phyloP scores from a whole-genome alignment of 441 rosid genomes.

The Eruca vesicaria region DNA sequence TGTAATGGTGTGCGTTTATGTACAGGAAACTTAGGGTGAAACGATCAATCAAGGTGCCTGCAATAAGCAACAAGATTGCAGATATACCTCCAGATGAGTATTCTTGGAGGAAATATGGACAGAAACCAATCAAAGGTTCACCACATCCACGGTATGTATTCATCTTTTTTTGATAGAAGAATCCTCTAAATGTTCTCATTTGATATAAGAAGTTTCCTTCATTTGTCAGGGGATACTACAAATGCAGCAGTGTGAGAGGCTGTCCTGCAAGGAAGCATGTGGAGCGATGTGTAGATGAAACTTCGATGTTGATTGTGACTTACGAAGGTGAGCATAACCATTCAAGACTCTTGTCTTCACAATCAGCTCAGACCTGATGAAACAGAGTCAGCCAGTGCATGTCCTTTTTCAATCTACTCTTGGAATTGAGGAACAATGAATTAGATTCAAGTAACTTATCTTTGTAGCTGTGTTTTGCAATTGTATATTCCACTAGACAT shows the following conservation, averaged over 20 bases:
- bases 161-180: neutral
- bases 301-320: slow-evolving; percentile 52
- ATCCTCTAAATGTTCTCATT: neutral
- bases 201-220: neutral
- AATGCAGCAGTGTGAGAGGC: slow-evolving; percentile 70
- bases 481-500: slow-evolving; percentile 32
- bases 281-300: slow-evolving; percentile 53
- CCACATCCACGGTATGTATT: slow-evolving; percentile 53
- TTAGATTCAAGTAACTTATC: slow-evolving; percentile 11
- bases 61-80: slow-evolving; percentile 60
- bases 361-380: slow-evolving; percentile 56
- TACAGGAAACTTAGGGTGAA: slow-evolving; percentile 48
- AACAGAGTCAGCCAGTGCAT: neutral
- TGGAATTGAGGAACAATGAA: slow-evolving; percentile 23
- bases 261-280: slow-evolving; percentile 78
- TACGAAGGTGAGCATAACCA: slow-evolving; percentile 65
- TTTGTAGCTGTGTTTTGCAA: slow-evolving; percentile 31
- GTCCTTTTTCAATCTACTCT: neutral
- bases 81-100: slow-evolving; percentile 65
- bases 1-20: slow-evolving; percentile 1
- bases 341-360: slow-evolving; percentile 44
- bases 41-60: slow-evolving; percentile 60
- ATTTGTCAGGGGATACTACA: slow-evolving; percentile 62
- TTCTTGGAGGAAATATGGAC: slow-evolving; percentile 67
- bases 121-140: slow-evolving; percentile 60